Evolutionary conservation across 495 filamentous ascomycete genomes (phyloP), one percentile per base, ranked within the genome.

Genomic region (Oleoguttula mirabilis): DNA sequence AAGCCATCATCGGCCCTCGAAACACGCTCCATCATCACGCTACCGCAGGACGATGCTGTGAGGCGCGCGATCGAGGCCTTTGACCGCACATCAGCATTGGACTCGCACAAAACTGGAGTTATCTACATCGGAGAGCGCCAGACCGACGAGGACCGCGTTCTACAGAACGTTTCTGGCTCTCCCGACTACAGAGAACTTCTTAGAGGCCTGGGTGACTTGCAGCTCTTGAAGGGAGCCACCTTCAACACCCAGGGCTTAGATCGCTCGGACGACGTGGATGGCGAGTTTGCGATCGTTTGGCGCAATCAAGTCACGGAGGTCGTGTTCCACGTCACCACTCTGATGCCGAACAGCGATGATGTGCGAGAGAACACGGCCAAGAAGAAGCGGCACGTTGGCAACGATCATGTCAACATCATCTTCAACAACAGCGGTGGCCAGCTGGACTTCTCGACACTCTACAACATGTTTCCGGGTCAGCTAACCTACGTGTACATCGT

Each of bases 401-500:
- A 99, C 55, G 93, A 99, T 64, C 92, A 80, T 54, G 92, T 99
- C 50, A 96, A 92, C 53, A 93, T 99, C 52, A 77, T 99, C 36
- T 99, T 87, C 66, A 99, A 99, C 57, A 82, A 90, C 45, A 94
- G 88, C 12, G 88, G 93, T 19, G 55, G 74, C 20, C 78, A 84
- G 0, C 96, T 93, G 67, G 69, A 74, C 41, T 92, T 94, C 54
- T 77, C 19, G 8, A 16, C 37, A 6, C 36, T 46, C 2, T 46
- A 46, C 28, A 46, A 94, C 59, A 94, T 85, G 3, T 88, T 99
- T 46, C 84, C 84, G 0, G 88, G 84, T 0, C 80, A 84, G 48
- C 93, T 96, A 67, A 94, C 94, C 59, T 90, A 78, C 48, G 84
- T 96, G 61, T 84, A 94, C 62, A 96, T 99, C 49, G 78, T 95